Evolutionary conservation across 2,329 filamentous ascomycete genomes (phyloP).

Genomic region (Shiraia sp.): DNA sequence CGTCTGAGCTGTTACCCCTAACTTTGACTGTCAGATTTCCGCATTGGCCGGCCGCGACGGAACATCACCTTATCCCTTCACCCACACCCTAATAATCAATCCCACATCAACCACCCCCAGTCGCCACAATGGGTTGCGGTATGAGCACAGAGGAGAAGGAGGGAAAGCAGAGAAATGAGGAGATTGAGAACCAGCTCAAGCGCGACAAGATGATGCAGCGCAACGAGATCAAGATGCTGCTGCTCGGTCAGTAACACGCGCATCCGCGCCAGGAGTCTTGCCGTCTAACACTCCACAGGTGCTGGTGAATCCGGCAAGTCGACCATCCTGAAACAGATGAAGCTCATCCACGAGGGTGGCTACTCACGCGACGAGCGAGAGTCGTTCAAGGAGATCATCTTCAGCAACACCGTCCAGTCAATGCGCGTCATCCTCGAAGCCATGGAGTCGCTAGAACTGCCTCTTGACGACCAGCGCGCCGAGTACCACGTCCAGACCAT

Average conservation of each 20-base stretch:
- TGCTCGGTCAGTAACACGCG: constrained; percentile 75
- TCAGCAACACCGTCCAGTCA: constrained; percentile 71
- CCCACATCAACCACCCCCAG: constrained; percentile 7
- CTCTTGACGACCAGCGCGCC: constrained; percentile 86
- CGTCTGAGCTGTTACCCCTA: constrained; percentile 12
- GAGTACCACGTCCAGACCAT: constrained; percentile 98
- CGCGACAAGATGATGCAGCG: constrained; percentile 98
- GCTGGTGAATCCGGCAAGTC: constrained; percentile 98
- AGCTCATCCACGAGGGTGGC: constrained; percentile 98
- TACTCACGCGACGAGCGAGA: constrained; percentile 88
- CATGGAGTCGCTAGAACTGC: constrained; percentile 73
- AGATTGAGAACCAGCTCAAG: constrained; percentile 99
- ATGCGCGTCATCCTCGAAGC: constrained; percentile 73
- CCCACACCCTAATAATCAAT: constrained; percentile 32
- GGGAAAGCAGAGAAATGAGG: constrained; percentile 99
- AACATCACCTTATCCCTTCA: constrained; percentile 29
- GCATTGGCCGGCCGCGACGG: constrained; percentile 41
- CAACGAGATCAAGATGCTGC: constrained; percentile 99
- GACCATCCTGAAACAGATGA: constrained; percentile 96
- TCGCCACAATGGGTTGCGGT: constrained; percentile 91
- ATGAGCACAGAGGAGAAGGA: constrained; percentile 99
- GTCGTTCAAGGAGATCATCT: constrained; percentile 73
- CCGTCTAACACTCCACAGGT: constrained; percentile 59
- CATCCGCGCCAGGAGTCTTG: constrained; percentile 15
- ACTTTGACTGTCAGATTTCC: constrained; percentile 27